Evolutionary conservation across 2,329 filamentous ascomycete species (phyloP).

Genomic region (Cytospora mali): DNA sequence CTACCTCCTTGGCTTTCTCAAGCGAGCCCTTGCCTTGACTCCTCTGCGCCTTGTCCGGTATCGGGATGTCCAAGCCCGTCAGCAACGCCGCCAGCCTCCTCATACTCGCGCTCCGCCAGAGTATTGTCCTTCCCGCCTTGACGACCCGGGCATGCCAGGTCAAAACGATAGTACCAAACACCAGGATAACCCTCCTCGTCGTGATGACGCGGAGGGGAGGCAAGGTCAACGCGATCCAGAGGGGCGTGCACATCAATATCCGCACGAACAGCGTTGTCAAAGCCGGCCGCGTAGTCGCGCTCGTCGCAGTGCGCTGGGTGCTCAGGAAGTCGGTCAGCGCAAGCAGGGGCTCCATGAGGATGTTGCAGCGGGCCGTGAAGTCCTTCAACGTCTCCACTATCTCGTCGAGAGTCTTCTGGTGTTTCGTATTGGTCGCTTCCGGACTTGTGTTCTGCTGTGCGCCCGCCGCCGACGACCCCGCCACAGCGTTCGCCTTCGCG

Average conservation of each 20-base stretch:
- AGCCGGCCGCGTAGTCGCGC: slow-evolving; percentile 86
- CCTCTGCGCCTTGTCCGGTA: slow-evolving; percentile 34
- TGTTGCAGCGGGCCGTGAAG: slow-evolving; percentile 89
- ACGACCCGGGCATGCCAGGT: slow-evolving; percentile 92
- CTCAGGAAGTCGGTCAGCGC: slow-evolving; percentile 91
- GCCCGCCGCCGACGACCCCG: slow-evolving; percentile 15
- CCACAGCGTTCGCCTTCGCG: neutral
- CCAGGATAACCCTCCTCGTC: slow-evolving; percentile 79
- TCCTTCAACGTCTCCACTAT: slow-evolving; percentile 92
- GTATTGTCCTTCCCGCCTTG: slow-evolving; percentile 79
- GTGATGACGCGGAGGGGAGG: slow-evolving; percentile 85
- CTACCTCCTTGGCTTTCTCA: slow-evolving; percentile 27
- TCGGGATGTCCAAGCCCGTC: slow-evolving; percentile 75
- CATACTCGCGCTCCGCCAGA: slow-evolving; percentile 84
- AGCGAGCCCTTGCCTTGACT: slow-evolving; percentile 35
- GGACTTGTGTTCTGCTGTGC: slow-evolving; percentile 39
- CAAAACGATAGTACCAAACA: slow-evolving; percentile 80
- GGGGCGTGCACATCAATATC: slow-evolving; percentile 81
- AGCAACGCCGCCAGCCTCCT: slow-evolving; percentile 70
- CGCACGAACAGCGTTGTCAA: slow-evolving; percentile 88
- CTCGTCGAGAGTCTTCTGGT: slow-evolving; percentile 94
- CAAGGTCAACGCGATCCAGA: slow-evolving; percentile 83
- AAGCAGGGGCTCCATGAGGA: slow-evolving; percentile 85
- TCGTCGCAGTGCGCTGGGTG: slow-evolving; percentile 86
- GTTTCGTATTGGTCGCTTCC: slow-evolving; percentile 68